Conservation (phyloP, 768 basidiomycete genomes). For the Leccinum aurantiacum region DNA sequence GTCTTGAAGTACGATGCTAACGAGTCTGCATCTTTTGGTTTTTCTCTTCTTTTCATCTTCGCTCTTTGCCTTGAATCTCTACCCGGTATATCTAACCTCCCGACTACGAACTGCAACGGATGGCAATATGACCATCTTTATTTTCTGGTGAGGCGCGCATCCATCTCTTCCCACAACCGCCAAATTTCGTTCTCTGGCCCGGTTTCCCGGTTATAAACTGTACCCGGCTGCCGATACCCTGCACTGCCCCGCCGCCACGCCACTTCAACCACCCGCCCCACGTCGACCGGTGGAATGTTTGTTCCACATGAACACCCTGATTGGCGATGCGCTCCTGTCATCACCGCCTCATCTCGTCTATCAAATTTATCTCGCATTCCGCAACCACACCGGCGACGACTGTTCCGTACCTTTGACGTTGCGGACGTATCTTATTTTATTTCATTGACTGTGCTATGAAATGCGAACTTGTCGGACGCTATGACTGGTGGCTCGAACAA, state of each 20-base stretch:
- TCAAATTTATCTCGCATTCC: not conserved
- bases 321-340: conserved; percentile 14
- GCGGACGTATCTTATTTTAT: not conserved
- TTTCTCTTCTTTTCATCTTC: not conserved
- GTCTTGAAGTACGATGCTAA: conserved; percentile 12
- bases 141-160: conserved; percentile 3
- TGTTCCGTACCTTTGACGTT: not conserved
- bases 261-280: conserved; percentile 2
- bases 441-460: conserved; percentile 2
- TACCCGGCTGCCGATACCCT: conserved; percentile 9
- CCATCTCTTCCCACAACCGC: not conserved
- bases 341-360: conserved; percentile 6
- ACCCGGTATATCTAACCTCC: not conserved
- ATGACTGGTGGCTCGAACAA: not conserved
- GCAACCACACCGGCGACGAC: conserved; percentile 4
- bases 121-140: not conserved
- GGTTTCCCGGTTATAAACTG: conserved; percentile 11
- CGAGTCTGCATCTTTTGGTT: not conserved
- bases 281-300: conserved; percentile 8
- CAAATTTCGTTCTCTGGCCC: not conserved
- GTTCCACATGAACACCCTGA: conserved; percentile 6
- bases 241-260: conserved; percentile 14
- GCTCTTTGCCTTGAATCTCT: not conserved
- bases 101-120: conserved; percentile 4
- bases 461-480: conserved; percentile 7